Base-by-base conservation (phyloP, 2,329 filamentous ascomycete species). In the Beauveria asiatica region DNA sequence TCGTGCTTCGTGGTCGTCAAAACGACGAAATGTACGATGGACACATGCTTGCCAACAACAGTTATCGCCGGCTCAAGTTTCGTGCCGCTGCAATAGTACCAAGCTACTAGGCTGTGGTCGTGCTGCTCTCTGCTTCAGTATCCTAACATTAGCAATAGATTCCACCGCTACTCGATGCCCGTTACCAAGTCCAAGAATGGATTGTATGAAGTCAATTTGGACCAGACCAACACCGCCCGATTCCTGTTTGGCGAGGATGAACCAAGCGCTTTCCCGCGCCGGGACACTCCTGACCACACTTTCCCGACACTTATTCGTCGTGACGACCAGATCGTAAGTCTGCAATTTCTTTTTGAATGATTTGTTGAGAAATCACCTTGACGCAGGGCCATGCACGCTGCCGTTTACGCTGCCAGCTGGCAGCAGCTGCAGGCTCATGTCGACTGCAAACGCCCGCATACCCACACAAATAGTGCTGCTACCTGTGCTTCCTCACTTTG, bases 111-210 rank as follows among this genome's bases (percentile, higher is more conserved):
- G 33, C 16, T 13, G 13, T 27, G 3, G 6, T 3, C 13, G 10
- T 30, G 21, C 45, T 30, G 1, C 10, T n/a, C 17, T n/a, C 21
- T 41, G 16, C 16, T 19, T 11, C 49, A 27, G 37, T 44, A 25
- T 53, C 8, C 48, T 59, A 44, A 53, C 45, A n/a, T 53, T 64
- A 62, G 67, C 62, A 63, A 67, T 67, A 95, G 90, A 66, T 80
- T 87, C 62, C 95, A 96, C 72, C 88, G 93, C 65, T 96, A 96
- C 74, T 97, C 93, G 5, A 92, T 97, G 89, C 93, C 93, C 37
- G 89, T 93, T 56, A 90, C 88, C 52, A 82, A 83, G 62, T 84
- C 86, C 65, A 83, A 87, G 65, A 85, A 80, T 65, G 83, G 87
- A 64, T 76, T 85, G 67, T 85, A 88, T 69, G 85, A 87, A 65